Evolutionary conservation across 495 filamentous ascomycete species (phyloP), one percentile per base, ranked within the genome.

Genomic region (Aspergillus affinis): DNA sequence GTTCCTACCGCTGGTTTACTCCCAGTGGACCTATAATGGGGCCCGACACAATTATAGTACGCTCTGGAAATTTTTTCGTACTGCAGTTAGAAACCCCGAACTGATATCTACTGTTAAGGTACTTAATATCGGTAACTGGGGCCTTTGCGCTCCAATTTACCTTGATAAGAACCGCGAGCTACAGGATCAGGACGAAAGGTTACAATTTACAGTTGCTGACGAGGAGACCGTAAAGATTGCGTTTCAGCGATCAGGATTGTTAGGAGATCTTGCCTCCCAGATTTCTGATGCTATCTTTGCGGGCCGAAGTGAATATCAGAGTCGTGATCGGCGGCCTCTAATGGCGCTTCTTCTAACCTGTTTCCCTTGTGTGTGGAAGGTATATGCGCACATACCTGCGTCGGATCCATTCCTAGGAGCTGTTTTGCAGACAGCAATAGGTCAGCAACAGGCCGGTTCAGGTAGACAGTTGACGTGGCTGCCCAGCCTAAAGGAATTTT

Each of bases 111-210:
- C 17, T 7, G 51, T 55, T 0, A 21, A 29, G 18, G 29, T 49
- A 6, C n/a, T 60, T 19, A 48, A 60, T 21, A 54, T 60, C 27
- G 44, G 51, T 10, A 60, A 60, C 27, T 60, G 58, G 58, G 58
- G 51, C 1, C 13, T 52, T 44, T 32, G 48, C 57, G 30, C 6
- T 50, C 10, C 47, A 47, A 12, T 44, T 52, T 23, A 48, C n/a
- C 8, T 29, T 23, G 21, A 52, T 10, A 52, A 19, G 19, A 23
- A 52, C n/a, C 57, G 21, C 57, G 49, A 59, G 51, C 36, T 41
- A 41, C 36, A 41, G 36, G 36, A 41, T 41, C 36, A 41, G 12
- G 44, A 60, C 19, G 7, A 54, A 27, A 12, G 46, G 36, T 9
- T 60, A 4, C 12, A 41, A 20, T 53, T 59, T 7, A n/a, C 57